Evolutionary conservation across 371 early-diverging fungal genomes (phyloP).

Genomic region (Mortierella sp.): DNA sequence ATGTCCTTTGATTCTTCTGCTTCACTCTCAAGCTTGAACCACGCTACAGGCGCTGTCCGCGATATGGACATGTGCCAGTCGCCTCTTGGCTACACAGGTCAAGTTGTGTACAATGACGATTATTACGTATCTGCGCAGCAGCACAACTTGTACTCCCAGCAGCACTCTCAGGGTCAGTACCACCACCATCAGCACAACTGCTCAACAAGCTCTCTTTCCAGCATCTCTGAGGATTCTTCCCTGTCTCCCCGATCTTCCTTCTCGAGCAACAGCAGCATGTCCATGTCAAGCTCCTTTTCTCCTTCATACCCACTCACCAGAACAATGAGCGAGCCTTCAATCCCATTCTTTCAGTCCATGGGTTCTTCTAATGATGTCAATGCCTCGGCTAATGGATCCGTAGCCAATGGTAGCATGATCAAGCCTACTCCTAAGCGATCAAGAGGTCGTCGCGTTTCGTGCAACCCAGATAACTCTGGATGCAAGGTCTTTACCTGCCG

Average conservation of each 20-base stretch:
- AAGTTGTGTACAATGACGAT: slow-evolving; percentile 42
- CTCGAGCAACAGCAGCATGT: slow-evolving; percentile 29
- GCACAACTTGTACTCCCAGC: slow-evolving; percentile 49
- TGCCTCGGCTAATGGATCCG: neutral
- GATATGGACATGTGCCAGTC: slow-evolving; percentile 34
- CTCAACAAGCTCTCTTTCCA: slow-evolving; percentile 40
- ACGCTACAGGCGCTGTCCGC: slow-evolving; percentile 35
- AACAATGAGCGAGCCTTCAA: slow-evolving; percentile 52
- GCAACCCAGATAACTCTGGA: slow-evolving; percentile 60
- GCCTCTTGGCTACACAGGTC: slow-evolving; percentile 35
- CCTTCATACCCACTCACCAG: slow-evolving; percentile 40
- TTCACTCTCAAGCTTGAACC: slow-evolving; percentile 19
- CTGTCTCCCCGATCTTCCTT: slow-evolving; percentile 48
- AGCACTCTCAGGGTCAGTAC: slow-evolving; percentile 38
- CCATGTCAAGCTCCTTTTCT: slow-evolving; percentile 31
- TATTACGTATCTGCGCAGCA: slow-evolving; percentile 48
- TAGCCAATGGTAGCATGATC: slow-evolving; percentile 22
- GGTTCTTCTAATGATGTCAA: slow-evolving; percentile 1
- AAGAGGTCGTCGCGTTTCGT: slow-evolving; percentile 71
- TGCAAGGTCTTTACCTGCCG: slow-evolving; percentile 67
- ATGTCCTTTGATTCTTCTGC: slow-evolving; percentile 21
- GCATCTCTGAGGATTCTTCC: slow-evolving; percentile 38
- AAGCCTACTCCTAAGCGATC: slow-evolving; percentile 63
- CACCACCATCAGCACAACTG: slow-evolving; percentile 40
- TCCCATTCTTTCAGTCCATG: slow-evolving; percentile 34